Conservation (phyloP, 2,329 filamentous ascomycete species). For the Calonectria leucothoes region DNA sequence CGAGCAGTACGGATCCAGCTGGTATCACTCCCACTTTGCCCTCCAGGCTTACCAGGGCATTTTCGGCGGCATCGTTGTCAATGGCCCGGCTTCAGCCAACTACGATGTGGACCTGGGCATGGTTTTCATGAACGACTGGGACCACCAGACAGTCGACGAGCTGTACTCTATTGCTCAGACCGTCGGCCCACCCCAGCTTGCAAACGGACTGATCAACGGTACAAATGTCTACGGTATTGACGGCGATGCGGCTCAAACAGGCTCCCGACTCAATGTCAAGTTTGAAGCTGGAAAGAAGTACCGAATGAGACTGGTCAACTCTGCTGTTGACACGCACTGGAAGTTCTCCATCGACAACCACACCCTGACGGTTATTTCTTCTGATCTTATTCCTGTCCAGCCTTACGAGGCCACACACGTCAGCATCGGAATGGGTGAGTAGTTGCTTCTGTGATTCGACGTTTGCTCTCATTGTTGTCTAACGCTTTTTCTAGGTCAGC, state of each 20-base stretch:
- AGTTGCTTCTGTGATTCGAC: background rate
- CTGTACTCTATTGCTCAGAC: background rate
- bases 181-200: background rate
- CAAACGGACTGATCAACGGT: background rate
- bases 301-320: slow-evolving; percentile 60
- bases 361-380: slow-evolving; percentile 65
- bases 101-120: background rate
- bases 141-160: background rate
- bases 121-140: background rate
- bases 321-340: slow-evolving; percentile 52
- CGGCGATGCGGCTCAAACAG: background rate
- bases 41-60: background rate
- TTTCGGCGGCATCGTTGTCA: background rate
- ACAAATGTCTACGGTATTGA: background rate
- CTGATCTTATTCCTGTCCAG: slow-evolving; percentile 65
- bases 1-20: background rate
- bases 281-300: slow-evolving; percentile 52
- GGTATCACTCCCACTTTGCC: background rate
- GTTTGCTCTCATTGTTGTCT: background rate
- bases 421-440: background rate
- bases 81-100: background rate
- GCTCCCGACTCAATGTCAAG: background rate
- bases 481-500: background rate
- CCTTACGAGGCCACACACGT: background rate
- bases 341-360: slow-evolving; percentile 66